A percentile compares a stretch with the other conserved stretches of the same genome.
Evolutionary conservation across 2,329 filamentous ascomycete species (phyloP).

Genomic region (Hypocreales sp.): DNA sequence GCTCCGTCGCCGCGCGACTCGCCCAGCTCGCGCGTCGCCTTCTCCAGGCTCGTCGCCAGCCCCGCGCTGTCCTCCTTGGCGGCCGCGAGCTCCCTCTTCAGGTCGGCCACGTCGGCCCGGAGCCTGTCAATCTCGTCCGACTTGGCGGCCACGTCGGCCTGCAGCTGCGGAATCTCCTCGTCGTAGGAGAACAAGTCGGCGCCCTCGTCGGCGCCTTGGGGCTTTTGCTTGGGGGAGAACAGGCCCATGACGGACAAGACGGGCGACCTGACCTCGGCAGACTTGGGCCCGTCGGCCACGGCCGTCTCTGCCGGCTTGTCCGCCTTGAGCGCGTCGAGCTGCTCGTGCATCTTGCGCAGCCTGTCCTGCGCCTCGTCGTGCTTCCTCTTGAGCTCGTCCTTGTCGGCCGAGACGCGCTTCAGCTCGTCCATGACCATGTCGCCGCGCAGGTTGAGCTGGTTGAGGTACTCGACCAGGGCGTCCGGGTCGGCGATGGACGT

Average conservation of each 20-base stretch:
- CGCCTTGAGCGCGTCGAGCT: conserved; percentile 37
- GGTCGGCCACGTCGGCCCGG: conserved; percentile 47
- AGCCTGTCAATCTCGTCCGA: conserved; percentile 56
- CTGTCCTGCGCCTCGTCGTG: conserved; percentile 52
- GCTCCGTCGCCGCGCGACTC: conserved; percentile 25
- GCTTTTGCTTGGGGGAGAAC: conserved; percentile 31
- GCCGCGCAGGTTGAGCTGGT: conserved; percentile 68
- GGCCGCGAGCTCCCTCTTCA: conserved; percentile 56
- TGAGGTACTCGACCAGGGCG: conserved; percentile 78
- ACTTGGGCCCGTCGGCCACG: conserved; percentile 16
- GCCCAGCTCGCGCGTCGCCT: conserved; percentile 46
- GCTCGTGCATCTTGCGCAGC: conserved; percentile 44
- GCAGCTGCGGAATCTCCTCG: conserved; percentile 68
- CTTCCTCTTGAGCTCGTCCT: conserved; percentile 66
- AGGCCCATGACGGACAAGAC: conserved; percentile 30
- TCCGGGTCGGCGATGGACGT: conserved; percentile 76
- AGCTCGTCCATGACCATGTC: conserved; percentile 93
- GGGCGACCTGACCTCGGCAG: conserved; percentile 24
- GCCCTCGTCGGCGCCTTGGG: conserved; percentile 17
- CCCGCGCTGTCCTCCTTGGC: conserved; percentile 55
- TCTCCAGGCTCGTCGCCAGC: conserved; percentile 53
- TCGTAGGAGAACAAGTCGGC: conserved; percentile 92
- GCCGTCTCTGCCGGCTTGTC: conserved; percentile 11
- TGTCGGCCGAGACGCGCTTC: conserved; percentile 70
- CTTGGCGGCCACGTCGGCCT: conserved; percentile 56